phyloP scores from a whole-genome alignment of 2,329 filamentous ascomycete species.

The Pyrenochaeta sp. region DNA sequence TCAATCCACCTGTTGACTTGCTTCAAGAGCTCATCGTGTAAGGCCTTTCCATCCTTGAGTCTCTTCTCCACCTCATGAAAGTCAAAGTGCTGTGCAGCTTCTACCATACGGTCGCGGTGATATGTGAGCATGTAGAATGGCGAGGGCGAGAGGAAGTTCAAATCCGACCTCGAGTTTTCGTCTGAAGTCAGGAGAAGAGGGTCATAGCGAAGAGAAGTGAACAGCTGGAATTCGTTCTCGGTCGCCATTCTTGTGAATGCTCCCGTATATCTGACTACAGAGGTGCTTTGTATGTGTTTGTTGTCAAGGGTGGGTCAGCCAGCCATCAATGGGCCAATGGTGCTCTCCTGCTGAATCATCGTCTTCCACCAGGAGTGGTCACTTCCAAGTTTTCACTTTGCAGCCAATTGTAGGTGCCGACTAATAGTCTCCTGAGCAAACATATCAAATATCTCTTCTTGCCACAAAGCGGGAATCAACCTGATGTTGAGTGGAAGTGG shows the following conservation, averaged over 20 bases:
- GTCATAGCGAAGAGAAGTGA: slow-evolving; percentile 52
- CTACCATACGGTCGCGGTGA: slow-evolving; percentile 81
- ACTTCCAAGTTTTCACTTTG: too few relatives aligned
- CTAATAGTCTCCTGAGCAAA: too few relatives aligned
- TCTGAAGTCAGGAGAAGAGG: slow-evolving; percentile 42
- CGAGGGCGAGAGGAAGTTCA: slow-evolving; percentile 62
- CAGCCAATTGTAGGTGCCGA: too few relatives aligned
- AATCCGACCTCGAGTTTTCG: slow-evolving; percentile 55
- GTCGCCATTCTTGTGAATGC: slow-evolving; percentile 25
- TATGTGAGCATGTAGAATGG: slow-evolving; percentile 82
- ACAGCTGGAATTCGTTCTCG: slow-evolving; percentile 44
- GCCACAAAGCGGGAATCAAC: too few relatives aligned
- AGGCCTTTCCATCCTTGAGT: slow-evolving; percentile 45
- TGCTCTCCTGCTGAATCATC: too few relatives aligned
- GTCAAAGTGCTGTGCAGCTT: slow-evolving; percentile 60
- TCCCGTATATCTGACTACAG: background rate
- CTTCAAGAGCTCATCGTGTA: slow-evolving; percentile 43
- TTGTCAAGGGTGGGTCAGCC: too few relatives aligned
- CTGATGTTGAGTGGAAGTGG: too few relatives aligned
- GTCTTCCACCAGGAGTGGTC: too few relatives aligned
- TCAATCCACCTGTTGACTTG: slow-evolving; percentile 41
- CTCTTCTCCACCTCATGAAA: slow-evolving; percentile 51
- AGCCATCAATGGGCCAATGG: too few relatives aligned
- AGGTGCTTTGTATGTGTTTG: background rate
- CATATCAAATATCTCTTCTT: too few relatives aligned